Evolutionary conservation across 176 grass and related monocot genomes (phyloP).

Genomic region (Hordeum vulgare): MorexV3_pseudomolecules_assembly NC_058518.1:450168829-450169328

Average conservation of each 20-base stretch:
- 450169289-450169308: constrained; percentile 75
- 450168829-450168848: constrained; percentile 29
- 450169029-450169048: constrained; percentile 37
- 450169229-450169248: background rate
- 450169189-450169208: constrained; percentile 46
- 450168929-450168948: background rate
- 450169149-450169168: constrained; percentile 50
- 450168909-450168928: background rate
- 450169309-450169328: constrained; percentile 39
- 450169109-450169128: constrained; percentile 52
- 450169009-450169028: constrained; percentile 44
- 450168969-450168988: constrained; percentile 40
- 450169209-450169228: background rate
- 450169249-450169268: background rate
- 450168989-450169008: constrained; percentile 2
- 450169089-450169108: background rate
- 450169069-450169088: background rate
- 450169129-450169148: constrained; percentile 64
- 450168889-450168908: constrained; percentile 42
- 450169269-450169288: constrained; percentile 44
- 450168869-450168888: constrained; percentile 20
- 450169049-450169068: constrained; percentile 6
- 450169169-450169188: constrained; percentile 39
- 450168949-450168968: constrained; percentile 8
- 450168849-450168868: constrained; percentile 36